Percentiles rank a stretch among this genome's conserved stretches.
phyloP scores from a whole-genome alignment of 2,329 filamentous ascomycete genomes.

The Botrytis fragariae region DNA sequence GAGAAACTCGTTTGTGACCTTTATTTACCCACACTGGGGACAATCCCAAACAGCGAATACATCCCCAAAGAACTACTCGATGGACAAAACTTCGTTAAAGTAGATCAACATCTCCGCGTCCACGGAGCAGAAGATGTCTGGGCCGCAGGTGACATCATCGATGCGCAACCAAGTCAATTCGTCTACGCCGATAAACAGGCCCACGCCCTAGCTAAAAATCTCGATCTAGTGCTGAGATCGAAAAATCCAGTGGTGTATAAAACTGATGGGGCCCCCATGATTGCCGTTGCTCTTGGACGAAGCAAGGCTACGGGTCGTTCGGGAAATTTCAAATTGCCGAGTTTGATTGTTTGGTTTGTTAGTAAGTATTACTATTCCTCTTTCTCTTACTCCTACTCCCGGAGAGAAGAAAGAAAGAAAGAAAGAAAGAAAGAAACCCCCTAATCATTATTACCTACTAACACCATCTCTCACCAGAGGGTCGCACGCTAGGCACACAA shows the following conservation, averaged over 20 bases:
- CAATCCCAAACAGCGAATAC: constrained; percentile 55
- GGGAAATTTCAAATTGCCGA: constrained; percentile 31
- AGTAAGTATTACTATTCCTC: constrained; percentile 26
- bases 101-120: constrained; percentile 52
- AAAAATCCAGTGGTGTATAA: constrained; percentile 31
- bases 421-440: not conserved
- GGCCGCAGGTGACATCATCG: constrained; percentile 33
- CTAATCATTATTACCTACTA: not conserved
- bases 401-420: too few species aligned
- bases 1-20: constrained; percentile 51
- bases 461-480: not conserved
- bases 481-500: constrained; percentile 8
- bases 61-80: constrained; percentile 47
- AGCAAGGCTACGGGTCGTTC: constrained; percentile 30
- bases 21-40: constrained; percentile 56
- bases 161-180: constrained; percentile 30
- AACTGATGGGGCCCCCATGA: constrained; percentile 24
- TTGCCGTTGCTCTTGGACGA: constrained; percentile 33
- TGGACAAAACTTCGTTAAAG: constrained; percentile 45
- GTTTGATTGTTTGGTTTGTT: constrained; percentile 31
- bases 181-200: constrained; percentile 30
- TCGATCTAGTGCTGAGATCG: constrained; percentile 31
- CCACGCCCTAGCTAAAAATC: constrained; percentile 30
- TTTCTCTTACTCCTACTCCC: not conserved
- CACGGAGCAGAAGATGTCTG: constrained; percentile 40